Percentiles rank a stretch among this genome's conserved stretches.
phyloP scores from a whole-genome alignment of 371 early-diverging fungal genomes.

The Mortierella sp. region DNA sequence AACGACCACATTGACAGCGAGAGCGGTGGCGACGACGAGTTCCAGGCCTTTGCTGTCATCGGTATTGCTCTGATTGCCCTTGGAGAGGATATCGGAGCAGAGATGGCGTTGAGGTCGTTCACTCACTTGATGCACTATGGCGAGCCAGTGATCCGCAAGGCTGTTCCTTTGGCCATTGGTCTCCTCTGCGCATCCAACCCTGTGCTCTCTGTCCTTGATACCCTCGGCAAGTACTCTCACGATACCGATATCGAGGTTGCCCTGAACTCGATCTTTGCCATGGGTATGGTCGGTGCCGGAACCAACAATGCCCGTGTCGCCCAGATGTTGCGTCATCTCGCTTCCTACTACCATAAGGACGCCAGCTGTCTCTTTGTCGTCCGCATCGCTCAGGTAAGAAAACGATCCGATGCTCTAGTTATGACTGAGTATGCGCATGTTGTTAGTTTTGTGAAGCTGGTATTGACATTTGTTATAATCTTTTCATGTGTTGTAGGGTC shows the following conservation, averaged over 20 bases:
- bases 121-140: conserved; percentile 99
- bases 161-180: conserved; percentile 96
- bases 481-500: conserved; percentile 64
- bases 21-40: conserved; percentile 85
- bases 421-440: background rate
- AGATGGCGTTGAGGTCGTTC: conserved; percentile 96
- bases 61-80: conserved; percentile 96
- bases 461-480: background rate
- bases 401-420: too few relatives aligned
- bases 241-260: conserved; percentile 97
- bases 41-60: conserved; percentile 96
- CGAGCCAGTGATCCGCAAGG: conserved; percentile 91
- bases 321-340: conserved; percentile 97
- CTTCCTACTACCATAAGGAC: conserved; percentile 97
- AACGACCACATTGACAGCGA: conserved; percentile 93
- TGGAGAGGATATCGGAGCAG: conserved; percentile 97
- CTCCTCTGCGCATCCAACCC: conserved; percentile 98
- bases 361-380: conserved; percentile 93
- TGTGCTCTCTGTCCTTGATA: conserved; percentile 91
- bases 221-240: conserved; percentile 97
- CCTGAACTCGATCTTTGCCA: conserved; percentile 96
- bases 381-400: conserved; percentile 90
- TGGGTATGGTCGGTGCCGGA: conserved; percentile 99
- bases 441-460: too few relatives aligned
- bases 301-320: conserved; percentile 99